Base-by-base conservation (phyloP, 192 early-diverging fungal species). In the Umbelopsis vinacea region DNA sequence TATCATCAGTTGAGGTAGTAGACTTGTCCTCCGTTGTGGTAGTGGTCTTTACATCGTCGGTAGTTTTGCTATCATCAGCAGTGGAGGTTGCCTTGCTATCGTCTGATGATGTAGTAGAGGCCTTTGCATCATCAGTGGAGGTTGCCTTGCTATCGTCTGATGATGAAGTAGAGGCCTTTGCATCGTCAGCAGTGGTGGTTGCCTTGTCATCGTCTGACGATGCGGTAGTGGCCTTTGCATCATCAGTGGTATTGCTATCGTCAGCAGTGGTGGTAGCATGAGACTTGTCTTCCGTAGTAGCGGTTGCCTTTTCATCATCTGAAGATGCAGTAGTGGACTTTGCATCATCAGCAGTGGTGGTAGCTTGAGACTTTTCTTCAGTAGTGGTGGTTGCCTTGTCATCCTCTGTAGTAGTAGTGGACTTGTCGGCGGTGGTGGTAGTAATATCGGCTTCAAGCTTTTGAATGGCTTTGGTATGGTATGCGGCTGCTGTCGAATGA, bases 91-190 rank as follows among this genome's bases (percentile, higher is more conserved):
- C 53, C 55, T 24, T 48, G 10, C 8, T 10, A 52, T 38, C 52
- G 23, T 17, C 21, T 19, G 50, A 35, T 4, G 70, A 24, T 3
- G 69, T 21, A n/a, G 69, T 70, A 12, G 69, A 22, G 33, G 69
- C n/a, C 48, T 19, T 63, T 37, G 33, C 57, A 37, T 63, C 57
- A 19, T 35, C 33, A 21, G 29, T 29, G 29, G 29, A 2, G 29
- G 55, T 22, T 21, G 24, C 21, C 55, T 24, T 48, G n/a, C 10
- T 10, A 52, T 38, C 52, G 43, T 17, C 21, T 19, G 50, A 35
- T 4, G 70, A 24, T 3, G 69, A 22, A n/a, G 69, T 70, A 12
- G 69, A 22, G 33, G 69, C n/a, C 48, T 19, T 63, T 37, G 15
- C 57, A 37, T 63, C 57, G 6, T 35, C 33, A 21, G 50, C 24